Conservation (phyloP, 345 rosid species). For the Lenwebbia sp. region DNA sequence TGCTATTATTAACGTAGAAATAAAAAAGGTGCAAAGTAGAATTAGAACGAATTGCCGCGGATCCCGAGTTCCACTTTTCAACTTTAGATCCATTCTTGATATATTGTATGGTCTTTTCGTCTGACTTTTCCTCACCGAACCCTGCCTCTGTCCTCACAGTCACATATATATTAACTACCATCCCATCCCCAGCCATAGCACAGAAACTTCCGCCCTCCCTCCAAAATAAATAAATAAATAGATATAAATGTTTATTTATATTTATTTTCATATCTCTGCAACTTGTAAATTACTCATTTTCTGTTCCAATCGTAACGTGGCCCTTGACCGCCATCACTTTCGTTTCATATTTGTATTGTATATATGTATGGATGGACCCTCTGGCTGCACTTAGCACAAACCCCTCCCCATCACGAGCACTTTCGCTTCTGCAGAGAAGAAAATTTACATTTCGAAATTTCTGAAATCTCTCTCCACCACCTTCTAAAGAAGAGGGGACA, state of each 20-base stretch:
- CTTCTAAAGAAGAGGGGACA: neutral
- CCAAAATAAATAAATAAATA: too few species aligned
- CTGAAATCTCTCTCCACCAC: neutral
- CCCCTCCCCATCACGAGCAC: neutral
- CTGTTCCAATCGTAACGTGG: neutral
- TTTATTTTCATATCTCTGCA: neutral
- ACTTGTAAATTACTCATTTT: neutral
- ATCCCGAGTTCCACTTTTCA: neutral
- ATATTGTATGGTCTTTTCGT: neutral
- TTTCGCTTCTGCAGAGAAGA: neutral
- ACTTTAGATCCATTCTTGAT: neutral
- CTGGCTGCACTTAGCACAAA: neutral
- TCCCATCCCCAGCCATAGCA: neutral
- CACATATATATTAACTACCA: neutral
- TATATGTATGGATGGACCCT: neutral
- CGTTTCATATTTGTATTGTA: neutral
- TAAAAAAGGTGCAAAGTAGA: neutral
- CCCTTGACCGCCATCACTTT: neutral
- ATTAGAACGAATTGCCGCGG: neutral
- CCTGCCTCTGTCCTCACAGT: neutral
- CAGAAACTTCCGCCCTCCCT: neutral
- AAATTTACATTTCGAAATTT: neutral
- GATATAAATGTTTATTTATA: neutral
- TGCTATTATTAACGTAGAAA: too few species aligned
- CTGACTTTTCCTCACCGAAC: neutral